These are phyloP conservation scores for Cichorium intybus DNA, from an alignment of 140 eudicot genomes.

Conservation along the genomic window DNA sequence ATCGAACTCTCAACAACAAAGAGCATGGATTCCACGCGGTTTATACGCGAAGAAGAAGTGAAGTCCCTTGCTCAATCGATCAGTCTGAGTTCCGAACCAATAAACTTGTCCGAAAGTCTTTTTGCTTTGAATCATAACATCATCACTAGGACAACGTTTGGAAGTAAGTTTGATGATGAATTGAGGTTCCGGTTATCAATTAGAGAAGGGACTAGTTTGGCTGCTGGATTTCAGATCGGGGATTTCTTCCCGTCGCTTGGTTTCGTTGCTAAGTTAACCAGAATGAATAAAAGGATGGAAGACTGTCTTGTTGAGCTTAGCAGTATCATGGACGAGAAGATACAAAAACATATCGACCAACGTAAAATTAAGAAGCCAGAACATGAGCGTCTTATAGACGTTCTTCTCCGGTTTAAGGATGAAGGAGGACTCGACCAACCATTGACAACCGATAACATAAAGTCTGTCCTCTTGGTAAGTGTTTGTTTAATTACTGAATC, in stretches of 20 bases:
- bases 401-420: constrained; percentile 28
- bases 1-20: constrained; percentile 25
- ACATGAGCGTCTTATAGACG: constrained; percentile 29
- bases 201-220: constrained; percentile 19
- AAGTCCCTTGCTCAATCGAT: constrained; percentile 3
- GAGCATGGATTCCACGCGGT: constrained; percentile 24
- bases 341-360: constrained; percentile 20
- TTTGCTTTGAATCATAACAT: constrained; percentile 28
- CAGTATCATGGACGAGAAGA: constrained; percentile 25
- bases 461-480: constrained; percentile 25
- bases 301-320: constrained; percentile 26
- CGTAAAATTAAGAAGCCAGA: constrained; percentile 11
- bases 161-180: constrained; percentile 28
- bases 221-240: constrained; percentile 36
- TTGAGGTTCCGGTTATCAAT: constrained; percentile 22
- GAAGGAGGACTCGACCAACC: constrained; percentile 18
- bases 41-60: constrained; percentile 33
- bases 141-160: constrained; percentile 28
- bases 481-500: neutral
- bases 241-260: constrained; percentile 42
- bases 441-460: constrained; percentile 28
- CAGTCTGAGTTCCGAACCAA: constrained; percentile 4
- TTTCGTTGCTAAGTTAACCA: constrained; percentile 26
- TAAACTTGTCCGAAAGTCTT: constrained; percentile 26
- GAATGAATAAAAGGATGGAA: constrained; percentile 30